phyloP scores from a whole-genome alignment of 116 monocot genomes.

The Posidonia oceanica region DNA sequence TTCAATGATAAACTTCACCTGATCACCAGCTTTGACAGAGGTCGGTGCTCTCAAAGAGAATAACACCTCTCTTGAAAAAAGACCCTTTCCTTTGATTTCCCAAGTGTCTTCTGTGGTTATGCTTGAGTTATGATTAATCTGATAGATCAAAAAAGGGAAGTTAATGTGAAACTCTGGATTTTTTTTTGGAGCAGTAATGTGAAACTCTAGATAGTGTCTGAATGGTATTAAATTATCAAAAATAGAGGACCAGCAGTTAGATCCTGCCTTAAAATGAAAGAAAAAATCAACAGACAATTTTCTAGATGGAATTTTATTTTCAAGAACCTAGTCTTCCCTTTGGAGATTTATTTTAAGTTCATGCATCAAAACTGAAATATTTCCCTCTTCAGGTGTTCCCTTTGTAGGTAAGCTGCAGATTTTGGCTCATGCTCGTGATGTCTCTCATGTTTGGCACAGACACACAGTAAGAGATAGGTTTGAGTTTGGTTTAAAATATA shows the following conservation, averaged over 20 bases:
- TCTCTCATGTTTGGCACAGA: too few relatives aligned
- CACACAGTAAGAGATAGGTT: too few relatives aligned
- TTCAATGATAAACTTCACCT: conserved; percentile 29
- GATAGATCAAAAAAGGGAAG: background rate
- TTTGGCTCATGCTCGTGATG: too few relatives aligned
- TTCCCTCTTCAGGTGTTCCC: too few relatives aligned
- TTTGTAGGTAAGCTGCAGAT: too few relatives aligned
- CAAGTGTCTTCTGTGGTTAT: conserved; percentile 59
- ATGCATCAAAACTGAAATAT: too few relatives aligned
- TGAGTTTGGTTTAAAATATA: too few relatives aligned
- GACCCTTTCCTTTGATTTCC: conserved; percentile 79
- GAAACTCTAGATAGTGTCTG: too few relatives aligned
- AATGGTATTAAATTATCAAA: background rate
- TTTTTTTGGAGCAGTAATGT: too few relatives aligned
- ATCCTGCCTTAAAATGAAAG: background rate
- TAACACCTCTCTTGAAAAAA: conserved; percentile 35
- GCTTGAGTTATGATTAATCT: conserved; percentile 51
- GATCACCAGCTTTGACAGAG: conserved; percentile 56
- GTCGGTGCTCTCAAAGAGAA: conserved; percentile 59
- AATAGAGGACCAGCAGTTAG: background rate
- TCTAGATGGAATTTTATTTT: background rate
- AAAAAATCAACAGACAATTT: background rate
- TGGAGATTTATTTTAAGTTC: background rate
- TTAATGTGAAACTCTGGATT: background rate
- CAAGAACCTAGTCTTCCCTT: background rate